Evolutionary conservation across 495 filamentous ascomycete genomes (phyloP), one percentile per base, ranked within the genome.

Genomic region (Parathielavia appendiculata): DNA sequence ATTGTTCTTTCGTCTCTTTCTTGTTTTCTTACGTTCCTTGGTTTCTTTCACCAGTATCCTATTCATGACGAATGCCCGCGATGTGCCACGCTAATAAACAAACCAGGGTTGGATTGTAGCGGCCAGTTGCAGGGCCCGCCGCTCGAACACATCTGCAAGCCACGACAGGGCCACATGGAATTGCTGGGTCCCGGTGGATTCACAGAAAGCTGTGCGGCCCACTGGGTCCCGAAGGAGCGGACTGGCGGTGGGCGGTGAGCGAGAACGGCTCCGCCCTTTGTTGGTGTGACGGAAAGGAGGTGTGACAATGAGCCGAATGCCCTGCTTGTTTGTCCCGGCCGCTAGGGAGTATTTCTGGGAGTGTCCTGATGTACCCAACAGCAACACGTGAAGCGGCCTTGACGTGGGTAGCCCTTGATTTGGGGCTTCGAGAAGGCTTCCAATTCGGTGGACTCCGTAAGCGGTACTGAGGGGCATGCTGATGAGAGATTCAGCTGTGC

Each of bases 211-310:
- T 12, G 39, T 51, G 56, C 45, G 26, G 45, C 12, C 59, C 51
- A 7, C 50, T 43, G 43, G 32, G 47, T 57, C 54, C 59, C 54
- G 59, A 49, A 45, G 51, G 59, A 39, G 45, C 56, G 65, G 62
- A 67, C 63, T 46, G 57, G 58, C 61, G 67, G 67, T 63, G 62
- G 63, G 66, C 66, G 66, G 66, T 70, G 63, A 61, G 58, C 41
- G 13, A 30, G 9, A 22, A 26, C 36, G 39, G 51, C 17, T 22
- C 60, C 55, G 39, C 48, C 56, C 36, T 41, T 14, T 44, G 46
- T 51, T n/a, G 16, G 40, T 52, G 53, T 56, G 52, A 59, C 51
- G 41, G 56, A 56, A 63, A 46, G 51, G 60, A 62, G 60, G 60
- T 62, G 60, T 62, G 60, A 62, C 52, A 48, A n/a, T n/a, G 60